Conservation (phyloP, 345 rosid genomes). For the Lumnitzera littorea region DNA sequence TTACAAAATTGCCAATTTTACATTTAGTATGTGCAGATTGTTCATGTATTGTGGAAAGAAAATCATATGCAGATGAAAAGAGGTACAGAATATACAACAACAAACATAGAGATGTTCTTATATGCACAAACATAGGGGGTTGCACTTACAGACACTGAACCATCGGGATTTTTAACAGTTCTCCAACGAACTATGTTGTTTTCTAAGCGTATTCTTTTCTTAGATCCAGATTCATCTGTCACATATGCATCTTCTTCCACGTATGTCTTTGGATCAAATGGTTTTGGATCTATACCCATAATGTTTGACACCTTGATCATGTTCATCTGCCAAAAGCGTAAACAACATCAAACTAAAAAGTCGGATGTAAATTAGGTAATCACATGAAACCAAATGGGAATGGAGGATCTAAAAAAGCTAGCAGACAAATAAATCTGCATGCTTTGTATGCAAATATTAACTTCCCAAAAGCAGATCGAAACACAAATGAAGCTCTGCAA, state of each 20-base stretch:
- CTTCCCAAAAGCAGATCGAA: no score
- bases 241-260: conserved; percentile 88
- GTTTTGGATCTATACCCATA: conserved; percentile 92
- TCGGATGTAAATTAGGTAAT: no score
- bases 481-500: no score
- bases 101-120: not conserved
- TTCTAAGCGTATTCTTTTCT: conserved; percentile 75
- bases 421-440: no score
- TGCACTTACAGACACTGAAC: conserved; percentile 64
- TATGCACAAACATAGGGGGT: conserved; percentile 10
- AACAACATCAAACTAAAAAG: not conserved
- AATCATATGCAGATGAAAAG: no score
- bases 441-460: no score
- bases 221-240: conserved; percentile 76
- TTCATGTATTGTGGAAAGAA: no score
- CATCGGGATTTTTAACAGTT: conserved; percentile 57
- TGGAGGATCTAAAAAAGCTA: no score
- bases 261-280: conserved; percentile 88
- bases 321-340: conserved; percentile 59
- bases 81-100: no score
- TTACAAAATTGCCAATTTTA: no score
- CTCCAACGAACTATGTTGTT: conserved; percentile 94
- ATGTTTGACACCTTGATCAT: conserved; percentile 92
- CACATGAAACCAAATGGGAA: no score
- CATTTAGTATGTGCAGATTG: no score